These are phyloP conservation scores for Aspergillus transmontanensis DNA, from an alignment of 2,329 filamentous ascomycete genomes.

Conservation along the genomic window DNA sequence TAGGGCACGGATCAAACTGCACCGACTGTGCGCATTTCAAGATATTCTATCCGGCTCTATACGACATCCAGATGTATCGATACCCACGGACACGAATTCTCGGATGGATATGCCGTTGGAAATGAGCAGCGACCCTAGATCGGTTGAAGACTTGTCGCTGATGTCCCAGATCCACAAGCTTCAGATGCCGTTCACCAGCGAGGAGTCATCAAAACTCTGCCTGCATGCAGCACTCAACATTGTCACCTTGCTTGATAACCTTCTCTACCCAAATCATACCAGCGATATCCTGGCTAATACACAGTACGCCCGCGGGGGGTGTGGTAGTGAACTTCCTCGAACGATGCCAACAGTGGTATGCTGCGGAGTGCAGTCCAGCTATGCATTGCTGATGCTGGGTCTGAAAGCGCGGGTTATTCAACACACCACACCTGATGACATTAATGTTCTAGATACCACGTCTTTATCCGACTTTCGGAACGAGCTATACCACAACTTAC, in stretches of 20 bases:
- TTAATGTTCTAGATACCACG: background rate
- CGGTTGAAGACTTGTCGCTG: background rate
- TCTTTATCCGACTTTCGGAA: conserved; percentile 19
- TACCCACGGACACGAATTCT: background rate
- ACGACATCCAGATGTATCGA: background rate
- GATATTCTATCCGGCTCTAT: conserved; percentile 23
- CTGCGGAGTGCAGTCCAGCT: conserved; percentile 28
- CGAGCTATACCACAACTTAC: conserved; percentile 24
- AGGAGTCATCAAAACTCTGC: conserved; percentile 30
- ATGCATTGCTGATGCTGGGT: conserved; percentile 32
- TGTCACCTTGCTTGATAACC: conserved; percentile 26
- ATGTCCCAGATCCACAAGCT: conserved; percentile 5
- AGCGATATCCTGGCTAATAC: conserved; percentile 6
- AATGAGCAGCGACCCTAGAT: background rate
- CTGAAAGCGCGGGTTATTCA: conserved; percentile 18
- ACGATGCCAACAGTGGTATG: conserved; percentile 33
- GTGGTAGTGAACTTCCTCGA: conserved; percentile 21
- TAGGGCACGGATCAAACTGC: conserved; percentile 33
- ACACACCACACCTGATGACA: background rate
- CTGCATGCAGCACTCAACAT: conserved; percentile 31
- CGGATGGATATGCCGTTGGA: background rate
- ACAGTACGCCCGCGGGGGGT: conserved; percentile 8
- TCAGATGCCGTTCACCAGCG: conserved; percentile 25
- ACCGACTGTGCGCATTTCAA: conserved; percentile 32
- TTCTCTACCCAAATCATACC: conserved; percentile 26